Evolutionary conservation across 2,329 filamentous ascomycete genomes (phyloP), one percentile per base, ranked within the genome.

Genomic region (Neofusicoccum ribis): DNA sequence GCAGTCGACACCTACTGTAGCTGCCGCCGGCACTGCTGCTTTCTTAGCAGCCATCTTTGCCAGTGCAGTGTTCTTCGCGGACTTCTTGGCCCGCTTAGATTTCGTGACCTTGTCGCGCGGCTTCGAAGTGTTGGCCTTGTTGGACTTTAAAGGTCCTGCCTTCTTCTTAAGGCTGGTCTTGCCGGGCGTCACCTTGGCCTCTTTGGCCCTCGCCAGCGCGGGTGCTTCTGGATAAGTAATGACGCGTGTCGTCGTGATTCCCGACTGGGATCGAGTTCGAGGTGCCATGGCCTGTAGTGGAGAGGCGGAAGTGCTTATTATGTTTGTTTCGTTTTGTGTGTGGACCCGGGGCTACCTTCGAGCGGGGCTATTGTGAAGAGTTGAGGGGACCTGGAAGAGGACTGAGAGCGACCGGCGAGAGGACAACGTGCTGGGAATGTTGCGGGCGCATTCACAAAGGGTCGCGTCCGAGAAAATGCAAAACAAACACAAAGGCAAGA

Each of bases 241-340:
- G 73, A 85, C 76, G 72, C 84, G 83, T 67, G 84, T 84, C 74
- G 80, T 81, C 68, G 82, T 81, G 77, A 83, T 81, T 79, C 83
- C 83, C 41, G 83, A 85, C 70, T 77, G 75, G 58, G 83, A 85
- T 50, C 20, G 47, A 50, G 47, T 81, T 63, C 82, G 84, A 69
- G 62, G 17, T 9, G 56, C 44, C 44, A 52, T 63, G 17, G 20
- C n/a, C 34, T 43, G 20, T 17, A 9, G 17, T 8, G 20, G 47
- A 17, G 14, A 17, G 43, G 6, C 5, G n/a, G 43, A 8, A 3
- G 15, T 44, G 7, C 7, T 44, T n/a, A 8, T 8, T n/a, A 4
- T 44, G 43, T 8, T 5, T 17, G 43, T 17, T n/a, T 44, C 14
- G 14, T n/a, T 15, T 8, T 5, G n/a, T 17, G 8, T 17, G 43